These are phyloP conservation scores for Corynespora cassiicola DNA, from an alignment of 2,329 filamentous ascomycete species.

Conservation along the genomic window DNA sequence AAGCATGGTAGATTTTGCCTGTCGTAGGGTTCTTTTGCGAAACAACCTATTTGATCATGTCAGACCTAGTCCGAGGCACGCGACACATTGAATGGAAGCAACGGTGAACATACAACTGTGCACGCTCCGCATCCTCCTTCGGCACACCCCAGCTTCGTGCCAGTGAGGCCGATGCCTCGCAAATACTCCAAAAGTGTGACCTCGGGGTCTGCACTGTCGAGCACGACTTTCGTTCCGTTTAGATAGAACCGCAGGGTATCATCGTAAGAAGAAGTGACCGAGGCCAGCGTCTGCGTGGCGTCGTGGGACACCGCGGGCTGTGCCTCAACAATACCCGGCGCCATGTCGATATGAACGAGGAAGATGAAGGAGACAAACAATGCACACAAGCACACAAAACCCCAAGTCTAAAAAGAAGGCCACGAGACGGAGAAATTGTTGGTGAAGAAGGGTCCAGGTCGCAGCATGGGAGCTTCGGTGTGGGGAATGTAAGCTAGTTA, in stretches of 20 bases:
- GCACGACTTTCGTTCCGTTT: constrained; percentile 86
- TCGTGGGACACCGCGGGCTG: constrained; percentile 53
- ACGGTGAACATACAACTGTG: constrained; percentile 70
- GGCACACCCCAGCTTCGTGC: constrained; percentile 94
- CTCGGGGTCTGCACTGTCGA: constrained; percentile 90
- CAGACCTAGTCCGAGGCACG: background rate
- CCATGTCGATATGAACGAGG: constrained; percentile 51
- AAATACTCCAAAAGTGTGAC: constrained; percentile 92
- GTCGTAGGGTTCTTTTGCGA: constrained; percentile 94
- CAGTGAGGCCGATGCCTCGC: constrained; percentile 88
- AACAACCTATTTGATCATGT: constrained; percentile 63
- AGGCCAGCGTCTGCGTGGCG: constrained; percentile 57
- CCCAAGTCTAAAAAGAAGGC: constrained; percentile 4
- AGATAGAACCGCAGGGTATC: constrained; percentile 92
- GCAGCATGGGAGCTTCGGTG: constrained; percentile 4
- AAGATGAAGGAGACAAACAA: constrained; percentile 1
- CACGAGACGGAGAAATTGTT: background rate
- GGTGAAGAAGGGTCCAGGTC: background rate
- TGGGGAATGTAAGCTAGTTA: constrained; percentile 25
- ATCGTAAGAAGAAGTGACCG: constrained; percentile 78
- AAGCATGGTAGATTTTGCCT: constrained; percentile 92
- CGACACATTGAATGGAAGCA: constrained; percentile 7
- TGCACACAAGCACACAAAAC: background rate
- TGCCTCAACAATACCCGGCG: constrained; percentile 60
- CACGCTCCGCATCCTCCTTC: constrained; percentile 97